Evolutionary conservation across 2,329 filamentous ascomycete genomes (phyloP).

Genomic region (Coniochaeta sp.): DNA sequence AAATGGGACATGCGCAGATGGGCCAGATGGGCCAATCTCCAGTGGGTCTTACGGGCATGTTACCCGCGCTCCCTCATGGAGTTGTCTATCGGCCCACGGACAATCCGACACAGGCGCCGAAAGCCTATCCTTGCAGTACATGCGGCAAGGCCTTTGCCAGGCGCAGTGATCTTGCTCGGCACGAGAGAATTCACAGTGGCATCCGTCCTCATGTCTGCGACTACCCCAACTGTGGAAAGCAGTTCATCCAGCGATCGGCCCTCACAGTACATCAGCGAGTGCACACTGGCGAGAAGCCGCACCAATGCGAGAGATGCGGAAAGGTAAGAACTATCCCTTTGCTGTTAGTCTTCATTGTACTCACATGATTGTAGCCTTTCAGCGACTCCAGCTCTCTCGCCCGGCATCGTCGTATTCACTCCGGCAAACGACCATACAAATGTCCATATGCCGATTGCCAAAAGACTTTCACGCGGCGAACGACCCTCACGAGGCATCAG

Average conservation of each 20-base stretch:
- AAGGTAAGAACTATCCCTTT: constrained; percentile 56
- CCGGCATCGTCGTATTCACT: constrained; percentile 88
- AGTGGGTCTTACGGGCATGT: constrained; percentile 36
- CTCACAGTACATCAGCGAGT: constrained; percentile 92
- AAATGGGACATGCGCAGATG: not conserved
- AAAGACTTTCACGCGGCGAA: constrained; percentile 95
- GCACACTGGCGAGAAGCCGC: constrained; percentile 96
- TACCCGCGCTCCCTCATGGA: constrained; percentile 18
- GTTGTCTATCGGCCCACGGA: constrained; percentile 23
- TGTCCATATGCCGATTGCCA: constrained; percentile 97
- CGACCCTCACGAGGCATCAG: constrained; percentile 89
- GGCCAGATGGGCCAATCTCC: constrained; percentile 10
- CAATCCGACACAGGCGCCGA: constrained; percentile 26
- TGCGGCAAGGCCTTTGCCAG: constrained; percentile 90
- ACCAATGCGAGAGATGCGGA: constrained; percentile 93
- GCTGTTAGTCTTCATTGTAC: not conserved
- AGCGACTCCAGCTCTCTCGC: constrained; percentile 94
- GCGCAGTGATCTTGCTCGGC: constrained; percentile 86
- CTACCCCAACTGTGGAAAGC: constrained; percentile 80
- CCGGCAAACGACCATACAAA: constrained; percentile 92
- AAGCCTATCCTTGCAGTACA: constrained; percentile 83
- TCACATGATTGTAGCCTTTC: constrained; percentile 61
- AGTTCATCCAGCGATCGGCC: constrained; percentile 94
- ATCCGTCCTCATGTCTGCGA: constrained; percentile 89
- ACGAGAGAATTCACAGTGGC: constrained; percentile 94